Base-by-base conservation (phyloP, 192 early-diverging fungal genomes). In the Dissophora ornata region DNA sequence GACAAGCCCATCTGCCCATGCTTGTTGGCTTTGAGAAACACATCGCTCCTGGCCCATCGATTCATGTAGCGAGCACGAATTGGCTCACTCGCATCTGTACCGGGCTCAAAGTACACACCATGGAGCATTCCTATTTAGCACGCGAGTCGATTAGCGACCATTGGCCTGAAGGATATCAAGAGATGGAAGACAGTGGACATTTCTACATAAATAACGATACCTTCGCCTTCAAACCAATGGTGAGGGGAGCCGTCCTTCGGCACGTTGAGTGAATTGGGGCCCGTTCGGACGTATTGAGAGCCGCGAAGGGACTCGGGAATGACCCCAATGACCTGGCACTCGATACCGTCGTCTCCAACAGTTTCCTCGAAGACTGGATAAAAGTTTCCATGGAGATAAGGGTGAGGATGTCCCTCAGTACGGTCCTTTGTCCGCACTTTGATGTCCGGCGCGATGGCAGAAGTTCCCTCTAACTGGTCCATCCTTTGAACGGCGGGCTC, bases 361-460 rank as follows among this genome's bases (percentile, higher is more conserved):
- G 71, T 67, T 45, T 77, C 71, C 25, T 77, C 71, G 51, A 67
- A 77, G 15, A 77, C 63, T 2, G 71, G 71, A 28, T 77, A 67
- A 42, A 77, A 77, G 58, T 77, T 77, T 13, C 63, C 71, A 38
- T 45, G 11, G 4, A 77, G 51, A 32, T 77, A 77, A 16, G 71
- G 71, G 29, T 77, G 71, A 3, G 71, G 63, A 18, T 77, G 71
- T 42, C 2, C 38, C 47, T 62, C 8, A 18, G 45, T 24, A 13
- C 46, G 48, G 34, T 51, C 50, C 50, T 53, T 47, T 4, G 45
- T 30, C 8, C 28, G 58, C 24, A 64, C 50, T 29, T 53, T 53
- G 56, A 69, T 53, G 18, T 69, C 55, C 10, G 57, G 21, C 12
- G 56, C 38, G 26, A 59, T 58, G 4, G 67, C 67, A 30, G 67